Conservation (phyloP, 2,329 filamentous ascomycete species). For the Phialophora macrospora region DNA sequence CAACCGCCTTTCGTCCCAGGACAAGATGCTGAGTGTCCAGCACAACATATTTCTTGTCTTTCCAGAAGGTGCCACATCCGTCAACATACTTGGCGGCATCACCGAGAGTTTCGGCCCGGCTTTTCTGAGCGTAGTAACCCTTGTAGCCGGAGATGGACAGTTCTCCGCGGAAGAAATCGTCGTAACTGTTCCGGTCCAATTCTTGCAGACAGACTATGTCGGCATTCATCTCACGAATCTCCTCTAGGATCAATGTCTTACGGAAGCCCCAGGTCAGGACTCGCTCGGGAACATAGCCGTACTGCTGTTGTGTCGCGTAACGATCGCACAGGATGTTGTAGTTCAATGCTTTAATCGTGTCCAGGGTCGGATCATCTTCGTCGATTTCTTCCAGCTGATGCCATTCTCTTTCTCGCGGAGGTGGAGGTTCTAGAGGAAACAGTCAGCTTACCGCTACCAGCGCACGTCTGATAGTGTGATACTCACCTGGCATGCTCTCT, state of each 20-base stretch:
- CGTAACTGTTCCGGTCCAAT: constrained; percentile 88
- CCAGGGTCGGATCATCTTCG: constrained; percentile 55
- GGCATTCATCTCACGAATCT: constrained; percentile 77
- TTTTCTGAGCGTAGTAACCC: constrained; percentile 90
- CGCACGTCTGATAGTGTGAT: constrained; percentile 26
- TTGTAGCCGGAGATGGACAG: constrained; percentile 89
- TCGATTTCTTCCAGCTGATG: constrained; percentile 70
- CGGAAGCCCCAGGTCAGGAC: constrained; percentile 88
- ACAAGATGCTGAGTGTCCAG: constrained; percentile 94
- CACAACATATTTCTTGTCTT: constrained; percentile 89
- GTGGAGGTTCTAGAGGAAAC: constrained; percentile 68
- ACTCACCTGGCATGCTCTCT: constrained; percentile 81
- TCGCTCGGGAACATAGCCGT: constrained; percentile 85
- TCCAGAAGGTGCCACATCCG: constrained; percentile 96
- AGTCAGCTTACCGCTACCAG: constrained; percentile 26
- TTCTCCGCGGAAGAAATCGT: constrained; percentile 86
- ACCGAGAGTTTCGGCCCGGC: constrained; percentile 86
- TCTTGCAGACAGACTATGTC: constrained; percentile 95
- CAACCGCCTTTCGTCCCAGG: constrained; percentile 89
- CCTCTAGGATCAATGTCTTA: constrained; percentile 78
- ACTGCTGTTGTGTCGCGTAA: constrained; percentile 81
- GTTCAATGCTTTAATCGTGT: constrained; percentile 83
- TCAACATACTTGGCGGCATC: constrained; percentile 90
- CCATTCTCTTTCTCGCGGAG: constrained; percentile 76
- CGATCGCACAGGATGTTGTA: constrained; percentile 97